phyloP scores from a whole-genome alignment of 371 early-diverging fungal species.

The Batrachochytrium dendrobatidis region DNA sequence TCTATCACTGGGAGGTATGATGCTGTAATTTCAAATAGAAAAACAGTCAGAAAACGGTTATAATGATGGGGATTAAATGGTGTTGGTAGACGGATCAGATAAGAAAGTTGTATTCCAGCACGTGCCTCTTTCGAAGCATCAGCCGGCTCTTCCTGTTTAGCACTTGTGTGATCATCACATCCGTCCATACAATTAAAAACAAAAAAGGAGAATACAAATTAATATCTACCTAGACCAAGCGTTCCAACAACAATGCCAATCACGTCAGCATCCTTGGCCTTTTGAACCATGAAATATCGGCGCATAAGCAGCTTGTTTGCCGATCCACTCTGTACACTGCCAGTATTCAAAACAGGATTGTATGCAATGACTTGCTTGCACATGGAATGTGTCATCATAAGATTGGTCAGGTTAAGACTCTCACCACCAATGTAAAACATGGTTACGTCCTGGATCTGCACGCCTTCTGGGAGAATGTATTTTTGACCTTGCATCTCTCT shows the following conservation, averaged over 20 bases:
- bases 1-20: constrained; percentile 76
- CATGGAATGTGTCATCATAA: constrained; percentile 70
- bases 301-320: constrained; percentile 68
- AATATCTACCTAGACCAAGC: constrained; percentile 74
- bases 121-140: constrained; percentile 7
- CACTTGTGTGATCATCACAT: constrained; percentile 12
- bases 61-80: too few species aligned
- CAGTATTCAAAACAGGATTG: constrained; percentile 48
- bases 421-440: constrained; percentile 80
- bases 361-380: constrained; percentile 44
- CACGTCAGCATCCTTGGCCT: constrained; percentile 85
- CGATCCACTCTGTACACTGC: constrained; percentile 54
- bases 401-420: constrained; percentile 74
- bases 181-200: not conserved
- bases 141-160: constrained; percentile 20
- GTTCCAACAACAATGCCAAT: constrained; percentile 96
- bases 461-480: constrained; percentile 44
- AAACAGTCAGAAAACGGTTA: too few species aligned
- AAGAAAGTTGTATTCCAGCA: constrained; percentile 1
- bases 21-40: constrained; percentile 43
- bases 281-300: constrained; percentile 76
- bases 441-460: constrained; percentile 48
- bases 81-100: too few species aligned
- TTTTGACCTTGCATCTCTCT: constrained; percentile 37
- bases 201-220: not conserved